Base-by-base conservation (phyloP, 441 rosid genomes). In the Gossypium davidsonii region DNA sequence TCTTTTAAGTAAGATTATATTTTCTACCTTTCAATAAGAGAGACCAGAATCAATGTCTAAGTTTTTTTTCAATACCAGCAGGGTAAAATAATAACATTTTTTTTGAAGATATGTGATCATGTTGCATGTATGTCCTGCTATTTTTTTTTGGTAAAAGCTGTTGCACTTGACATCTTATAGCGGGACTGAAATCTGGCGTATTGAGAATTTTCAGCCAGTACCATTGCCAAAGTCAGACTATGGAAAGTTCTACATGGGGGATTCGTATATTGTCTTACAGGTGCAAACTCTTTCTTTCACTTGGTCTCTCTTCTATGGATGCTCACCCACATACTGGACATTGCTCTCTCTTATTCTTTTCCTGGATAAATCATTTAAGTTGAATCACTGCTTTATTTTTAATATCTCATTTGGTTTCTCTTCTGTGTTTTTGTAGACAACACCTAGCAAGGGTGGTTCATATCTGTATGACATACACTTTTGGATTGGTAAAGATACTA, bases 401-500 rank as follows among this genome's bases (percentile, higher is more conserved):
- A 26, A 14, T 67, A 25, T 26, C 23, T 77, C 63, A 42, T 68
- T 77, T 15, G 39, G 2, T 8, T 15, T n/a, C 8, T 8, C 7
- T 26, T 55, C 4, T 60, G 1, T 60, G 8, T 51, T 60, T 77
- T 58, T 46, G 83, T 79, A 96, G 99, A 96, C 97, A 69, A 76
- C 92, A 42, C 75, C 90, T 70, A 89, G 85, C 63, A 93, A 88
- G 80, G 97, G 94, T 62, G 98, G 99, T 49, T 87, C 97, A 73
- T 90, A 89, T 82, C 85, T 85, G 70, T 89, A 84, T 77, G 98
- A 96, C 81, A 88, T 93, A 74, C 98, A 96, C 86, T 96, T 93
- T 80, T 96, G 99, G 99, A 87, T 96, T 77, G 99, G 99, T 70
- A 93, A 86, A 87, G 99, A 96, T 80, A 86, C 98, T 37, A 93